These are phyloP conservation scores for Colletotrichum sp. DNA, from an alignment of 2,329 filamentous ascomycete species.

Conservation along the genomic window DNA sequence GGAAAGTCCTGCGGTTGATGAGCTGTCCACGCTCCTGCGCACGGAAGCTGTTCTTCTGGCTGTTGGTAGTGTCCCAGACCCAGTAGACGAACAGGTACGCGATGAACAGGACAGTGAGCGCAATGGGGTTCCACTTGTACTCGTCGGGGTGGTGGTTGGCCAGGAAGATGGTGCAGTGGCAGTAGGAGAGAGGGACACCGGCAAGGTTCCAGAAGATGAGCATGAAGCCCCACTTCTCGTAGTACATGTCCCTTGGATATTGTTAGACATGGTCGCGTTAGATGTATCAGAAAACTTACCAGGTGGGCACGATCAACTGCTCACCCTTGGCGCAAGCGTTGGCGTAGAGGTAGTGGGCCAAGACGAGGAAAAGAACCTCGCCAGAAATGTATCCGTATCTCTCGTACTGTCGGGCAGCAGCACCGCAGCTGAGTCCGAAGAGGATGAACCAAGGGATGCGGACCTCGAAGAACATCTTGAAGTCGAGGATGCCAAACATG, in stretches of 20 bases:
- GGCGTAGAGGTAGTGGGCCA: slow-evolving; percentile 92
- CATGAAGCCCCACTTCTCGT: slow-evolving; percentile 98
- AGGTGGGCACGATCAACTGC: slow-evolving; percentile 87
- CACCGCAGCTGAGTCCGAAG: slow-evolving; percentile 76
- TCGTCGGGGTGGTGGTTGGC: slow-evolving; percentile 80
- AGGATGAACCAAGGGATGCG: slow-evolving; percentile 92
- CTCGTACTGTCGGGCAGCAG: slow-evolving; percentile 84
- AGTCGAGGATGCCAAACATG: slow-evolving; percentile 79
- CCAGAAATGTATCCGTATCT: slow-evolving; percentile 83
- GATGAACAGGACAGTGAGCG: slow-evolving; percentile 67
- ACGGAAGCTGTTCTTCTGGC: slow-evolving; percentile 92
- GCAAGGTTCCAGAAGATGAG: slow-evolving; percentile 97
- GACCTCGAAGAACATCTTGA: slow-evolving; percentile 98
- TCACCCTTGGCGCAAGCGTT: slow-evolving; percentile 93
- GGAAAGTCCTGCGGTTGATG: slow-evolving; percentile 79
- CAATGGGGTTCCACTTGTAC: slow-evolving; percentile 77
- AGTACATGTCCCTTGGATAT: slow-evolving; percentile 82
- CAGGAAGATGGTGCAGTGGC: slow-evolving; percentile 90
- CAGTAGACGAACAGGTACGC: slow-evolving; percentile 87
- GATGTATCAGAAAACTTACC: slow-evolving; percentile 41
- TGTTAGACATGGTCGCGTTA: background rate
- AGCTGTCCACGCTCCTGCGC: slow-evolving; percentile 76
- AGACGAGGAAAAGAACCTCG: slow-evolving; percentile 83
- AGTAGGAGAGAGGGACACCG: slow-evolving; percentile 89
- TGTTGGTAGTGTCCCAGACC: slow-evolving; percentile 92